Base-by-base conservation (phyloP, 176 grass and related monocot genomes). In the Microstegium vimineum region DNA sequence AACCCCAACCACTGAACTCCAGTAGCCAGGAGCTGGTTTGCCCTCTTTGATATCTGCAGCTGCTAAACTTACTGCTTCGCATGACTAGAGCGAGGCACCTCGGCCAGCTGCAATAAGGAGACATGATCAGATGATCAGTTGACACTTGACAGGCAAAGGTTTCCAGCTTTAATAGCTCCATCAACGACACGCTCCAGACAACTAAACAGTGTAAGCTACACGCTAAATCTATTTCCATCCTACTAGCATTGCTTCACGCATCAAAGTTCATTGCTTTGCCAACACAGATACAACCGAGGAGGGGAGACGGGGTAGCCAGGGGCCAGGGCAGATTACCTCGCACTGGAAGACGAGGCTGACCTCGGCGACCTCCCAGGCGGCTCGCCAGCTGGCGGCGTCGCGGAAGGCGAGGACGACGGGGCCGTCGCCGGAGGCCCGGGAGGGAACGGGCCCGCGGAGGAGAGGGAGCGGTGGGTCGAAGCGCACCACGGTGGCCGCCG, bases 401-500 rank as follows among this genome's bases (percentile, higher is more conserved):
- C 76, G 87, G 62, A 89, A 89, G 62, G 87, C 87, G 76, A 89
- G 82, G 46, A 81, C 62, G 35, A 69, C 62, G 40, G 87, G 82
- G 18, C 12, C 13, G 1, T 81, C 87, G 46, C 16, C 16, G 69
- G 81, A 17, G 10, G 18, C 9, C 7, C 52, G 2, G 11, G 86
- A 70, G 1, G 62, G n/a, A 4, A 89, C 62, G 1, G 87, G 76
- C 31, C 61, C 82, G 10, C 87, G 87, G 18, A 89, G 87, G n/a
- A 85, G 87, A 5, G 87, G 87, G 40, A 75, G 86, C 4, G 86
- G 86, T 15, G 37, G 60, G 36, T 88, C 36, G 81, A 88, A 88
- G 46, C 46, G 52, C 38, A 76, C 47, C 2, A 82, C 49, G 38
- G 85, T 87, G 22, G 30, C 30, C 38, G 49, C 71, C 6, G 11